Conservation (phyloP, 768 basidiomycete species). For the Amanita inopinata region DNA sequence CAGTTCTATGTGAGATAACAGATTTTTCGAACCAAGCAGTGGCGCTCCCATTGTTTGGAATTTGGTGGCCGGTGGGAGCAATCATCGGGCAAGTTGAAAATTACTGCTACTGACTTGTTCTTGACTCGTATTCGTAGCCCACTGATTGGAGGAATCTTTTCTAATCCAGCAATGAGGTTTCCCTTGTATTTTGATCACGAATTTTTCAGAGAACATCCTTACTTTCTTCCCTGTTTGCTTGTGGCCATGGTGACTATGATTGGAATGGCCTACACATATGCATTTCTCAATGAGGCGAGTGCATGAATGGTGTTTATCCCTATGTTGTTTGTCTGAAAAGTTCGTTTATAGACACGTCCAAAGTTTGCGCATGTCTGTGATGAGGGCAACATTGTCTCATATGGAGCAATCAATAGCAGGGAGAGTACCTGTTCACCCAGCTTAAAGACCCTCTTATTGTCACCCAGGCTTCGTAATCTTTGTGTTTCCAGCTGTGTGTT, state of each 20-base stretch:
- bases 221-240: slow-evolving; percentile 48
- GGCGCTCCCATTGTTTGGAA: slow-evolving; percentile 46
- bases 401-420: not conserved
- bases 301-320: too few relatives aligned
- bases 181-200: slow-evolving; percentile 30
- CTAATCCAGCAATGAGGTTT: slow-evolving; percentile 41
- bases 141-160: slow-evolving; percentile 48
- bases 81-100: slow-evolving; percentile 46
- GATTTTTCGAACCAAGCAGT: slow-evolving; percentile 46
- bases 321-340: too few relatives aligned
- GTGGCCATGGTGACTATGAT: slow-evolving; percentile 29
- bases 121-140: slow-evolving; percentile 25
- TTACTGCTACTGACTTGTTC: not conserved
- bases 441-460: slow-evolving; percentile 31
- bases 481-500: slow-evolving; percentile 40
- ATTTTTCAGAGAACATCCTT: slow-evolving; percentile 43
- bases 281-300: slow-evolving; percentile 52
- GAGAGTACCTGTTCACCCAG: slow-evolving; percentile 2
- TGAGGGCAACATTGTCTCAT: not conserved
- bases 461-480: slow-evolving; percentile 41
- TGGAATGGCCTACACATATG: slow-evolving; percentile 30
- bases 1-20: slow-evolving; percentile 51
- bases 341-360: too few relatives aligned
- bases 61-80: slow-evolving; percentile 47
- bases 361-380: too few relatives aligned